Percentiles rank a stretch among this genome's conserved stretches.
Conservation (phyloP, 345 rosid genomes). For the Melaleuca quinquenervia region DNA sequence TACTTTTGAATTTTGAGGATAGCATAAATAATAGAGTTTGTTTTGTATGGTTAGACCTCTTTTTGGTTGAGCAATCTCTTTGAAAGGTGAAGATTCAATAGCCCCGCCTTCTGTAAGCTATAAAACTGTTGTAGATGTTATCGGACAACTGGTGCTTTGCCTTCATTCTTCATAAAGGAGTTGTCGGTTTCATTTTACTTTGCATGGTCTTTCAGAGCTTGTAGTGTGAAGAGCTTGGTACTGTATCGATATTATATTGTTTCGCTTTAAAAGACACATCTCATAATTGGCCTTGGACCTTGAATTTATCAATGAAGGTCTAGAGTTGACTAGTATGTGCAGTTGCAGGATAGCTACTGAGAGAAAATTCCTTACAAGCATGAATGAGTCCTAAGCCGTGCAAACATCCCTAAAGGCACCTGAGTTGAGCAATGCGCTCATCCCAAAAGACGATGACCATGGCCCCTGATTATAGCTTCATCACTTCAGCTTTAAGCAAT, state of each 20-base stretch:
- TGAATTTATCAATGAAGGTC: neutral
- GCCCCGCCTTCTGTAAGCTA: neutral
- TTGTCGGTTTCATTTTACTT: neutral
- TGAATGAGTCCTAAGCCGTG: neutral
- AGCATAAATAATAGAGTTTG: neutral
- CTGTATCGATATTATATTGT: neutral
- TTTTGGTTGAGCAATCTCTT: neutral
- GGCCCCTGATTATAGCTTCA: neutral
- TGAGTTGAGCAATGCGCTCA: neutral
- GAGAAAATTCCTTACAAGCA: neutral
- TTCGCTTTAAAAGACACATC: neutral
- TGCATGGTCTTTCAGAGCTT: neutral
- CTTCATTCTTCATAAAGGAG: neutral
- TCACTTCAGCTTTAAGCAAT: neutral
- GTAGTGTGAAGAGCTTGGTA: neutral
- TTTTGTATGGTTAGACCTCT: neutral
- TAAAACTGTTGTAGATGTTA: neutral
- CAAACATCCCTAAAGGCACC: neutral
- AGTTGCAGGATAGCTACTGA: neutral
- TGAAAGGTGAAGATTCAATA: neutral
- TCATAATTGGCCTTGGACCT: neutral
- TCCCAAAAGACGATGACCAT: neutral
- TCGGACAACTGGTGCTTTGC: neutral
- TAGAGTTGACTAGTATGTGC: neutral
- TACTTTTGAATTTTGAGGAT: neutral